phyloP scores from a whole-genome alignment of 1,139 yeast genomes.

The Scheffersomyces cryptocercus region DNA sequence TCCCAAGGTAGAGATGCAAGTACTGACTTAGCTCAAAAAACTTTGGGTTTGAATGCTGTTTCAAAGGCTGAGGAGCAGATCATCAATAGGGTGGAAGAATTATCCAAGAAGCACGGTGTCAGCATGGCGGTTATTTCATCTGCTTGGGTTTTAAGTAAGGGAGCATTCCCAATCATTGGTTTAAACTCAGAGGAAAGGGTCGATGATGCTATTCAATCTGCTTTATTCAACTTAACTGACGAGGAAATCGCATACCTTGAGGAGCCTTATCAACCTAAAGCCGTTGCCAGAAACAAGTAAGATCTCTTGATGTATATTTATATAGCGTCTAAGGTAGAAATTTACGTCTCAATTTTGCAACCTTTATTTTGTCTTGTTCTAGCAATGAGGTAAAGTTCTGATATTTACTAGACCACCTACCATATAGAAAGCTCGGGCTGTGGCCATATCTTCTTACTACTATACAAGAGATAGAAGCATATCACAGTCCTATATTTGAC shows the following conservation, averaged over 20 bases:
- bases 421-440: not conserved
- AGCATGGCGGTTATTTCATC: conserved; percentile 56
- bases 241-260: conserved; percentile 51
- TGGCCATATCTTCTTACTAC: not conserved
- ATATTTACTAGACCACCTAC: not conserved
- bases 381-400: not conserved
- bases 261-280: conserved; percentile 38
- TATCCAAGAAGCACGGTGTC: conserved; percentile 45
- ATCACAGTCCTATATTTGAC: no score
- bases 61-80: conserved; percentile 35
- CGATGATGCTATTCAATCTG: conserved; percentile 53
- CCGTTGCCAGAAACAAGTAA: not conserved
- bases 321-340: not conserved
- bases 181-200: conserved; percentile 49
- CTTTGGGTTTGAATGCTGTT: conserved; percentile 8
- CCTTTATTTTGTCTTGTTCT: no score
- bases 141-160: conserved; percentile 57
- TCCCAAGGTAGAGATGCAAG: conserved; percentile 17
- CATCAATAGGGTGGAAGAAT: conserved; percentile 50
- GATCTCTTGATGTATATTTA: not conserved
- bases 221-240: conserved; percentile 40
- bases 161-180: conserved; percentile 57
- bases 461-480: no score
- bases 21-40: conserved; percentile 14
- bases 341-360: not conserved